Conservation (phyloP, 768 basidiomycete species). For the Pisolithus microcarpus region DNA sequence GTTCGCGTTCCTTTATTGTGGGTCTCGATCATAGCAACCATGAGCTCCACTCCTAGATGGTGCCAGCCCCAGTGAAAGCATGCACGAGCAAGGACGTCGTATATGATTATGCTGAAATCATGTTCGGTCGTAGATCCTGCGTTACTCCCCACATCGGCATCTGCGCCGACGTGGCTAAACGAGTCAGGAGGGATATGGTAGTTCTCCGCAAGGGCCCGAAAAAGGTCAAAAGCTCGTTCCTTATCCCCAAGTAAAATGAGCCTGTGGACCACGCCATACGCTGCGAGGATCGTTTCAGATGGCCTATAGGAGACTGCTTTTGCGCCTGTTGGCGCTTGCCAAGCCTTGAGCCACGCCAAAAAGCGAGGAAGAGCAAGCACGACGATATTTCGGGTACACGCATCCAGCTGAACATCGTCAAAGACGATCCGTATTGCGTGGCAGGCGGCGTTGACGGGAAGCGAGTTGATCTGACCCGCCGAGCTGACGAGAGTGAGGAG, state of each 20-base stretch:
- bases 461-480: constrained; percentile 2
- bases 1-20: constrained; percentile 6
- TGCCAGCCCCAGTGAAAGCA: constrained; percentile 52
- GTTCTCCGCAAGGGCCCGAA: constrained; percentile 40
- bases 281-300: constrained; percentile 28
- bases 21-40: constrained; percentile 25
- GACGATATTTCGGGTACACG: constrained; percentile 17
- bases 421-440: constrained; percentile 19
- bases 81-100: constrained; percentile 42
- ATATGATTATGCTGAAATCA: constrained; percentile 42
- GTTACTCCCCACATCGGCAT: constrained; percentile 3
- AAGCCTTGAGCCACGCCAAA: constrained; percentile 17
- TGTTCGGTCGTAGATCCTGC: constrained; percentile 10
- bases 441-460: constrained; percentile 4
- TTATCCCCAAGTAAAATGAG: constrained; percentile 32
- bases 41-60: constrained; percentile 33
- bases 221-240: constrained; percentile 37
- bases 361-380: constrained; percentile 28
- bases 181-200: constrained; percentile 43
- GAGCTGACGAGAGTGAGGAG: constrained; percentile 13
- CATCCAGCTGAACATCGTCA: constrained; percentile 8
- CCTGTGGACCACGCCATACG: constrained; percentile 39
- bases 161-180: constrained; percentile 31
- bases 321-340: constrained; percentile 22
- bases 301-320: constrained; percentile 32